A percentile compares a stretch with the other conserved stretches of the same genome.
Evolutionary conservation across 345 rosid genomes (phyloP).

Genomic region (Lagerstroemia speciosa): DNA sequence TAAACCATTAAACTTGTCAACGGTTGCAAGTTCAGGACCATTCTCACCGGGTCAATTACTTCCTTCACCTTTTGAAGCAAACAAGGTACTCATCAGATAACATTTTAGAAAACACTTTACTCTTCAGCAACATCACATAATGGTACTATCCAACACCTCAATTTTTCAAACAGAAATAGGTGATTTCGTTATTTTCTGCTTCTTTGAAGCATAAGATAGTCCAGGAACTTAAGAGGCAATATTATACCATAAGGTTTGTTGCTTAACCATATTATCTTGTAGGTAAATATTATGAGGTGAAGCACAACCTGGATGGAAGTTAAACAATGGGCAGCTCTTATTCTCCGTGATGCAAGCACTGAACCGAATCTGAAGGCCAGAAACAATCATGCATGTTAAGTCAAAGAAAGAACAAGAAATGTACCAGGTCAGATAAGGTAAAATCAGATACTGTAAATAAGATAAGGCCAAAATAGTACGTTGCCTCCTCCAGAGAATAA

Average conservation of each 20-base stretch:
- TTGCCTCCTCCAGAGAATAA: constrained; percentile 86
- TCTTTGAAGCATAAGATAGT: background rate
- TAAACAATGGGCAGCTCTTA: constrained; percentile 95
- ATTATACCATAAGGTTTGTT: background rate
- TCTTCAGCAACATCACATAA: background rate
- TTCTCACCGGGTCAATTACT: background rate
- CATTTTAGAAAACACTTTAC: background rate
- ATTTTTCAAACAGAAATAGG: background rate
- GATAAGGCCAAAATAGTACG: constrained; percentile 41
- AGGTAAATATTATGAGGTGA: background rate
- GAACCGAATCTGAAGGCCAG: constrained; percentile 58
- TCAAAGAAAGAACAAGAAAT: background rate
- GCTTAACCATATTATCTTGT: background rate
- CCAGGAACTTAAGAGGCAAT: background rate
- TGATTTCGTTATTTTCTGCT: background rate
- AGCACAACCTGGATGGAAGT: constrained; percentile 81
- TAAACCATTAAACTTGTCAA: background rate
- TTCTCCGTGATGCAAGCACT: constrained; percentile 81
- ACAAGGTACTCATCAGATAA: background rate
- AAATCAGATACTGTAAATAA: background rate
- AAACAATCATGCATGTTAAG: constrained; percentile 9
- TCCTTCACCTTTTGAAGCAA: background rate
- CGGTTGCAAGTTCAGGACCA: background rate
- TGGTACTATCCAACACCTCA: background rate
- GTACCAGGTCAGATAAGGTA: background rate